Base-by-base conservation (phyloP, 106 monocot species). In the Amphibolis antarctica region DNA sequence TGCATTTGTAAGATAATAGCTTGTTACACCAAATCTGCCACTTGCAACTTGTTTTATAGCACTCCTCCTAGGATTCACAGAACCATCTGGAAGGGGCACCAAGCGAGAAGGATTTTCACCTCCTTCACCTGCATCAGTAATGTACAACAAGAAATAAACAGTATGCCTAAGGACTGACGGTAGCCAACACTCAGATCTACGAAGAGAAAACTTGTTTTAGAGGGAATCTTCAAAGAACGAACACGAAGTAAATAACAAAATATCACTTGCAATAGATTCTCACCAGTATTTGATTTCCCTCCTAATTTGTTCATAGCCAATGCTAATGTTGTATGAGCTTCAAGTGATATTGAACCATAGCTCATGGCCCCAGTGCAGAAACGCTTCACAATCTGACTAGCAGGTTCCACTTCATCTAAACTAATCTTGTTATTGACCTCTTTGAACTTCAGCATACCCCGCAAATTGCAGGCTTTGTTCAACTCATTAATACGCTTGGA, bases 21-120 rank as follows among this genome's bases (percentile, higher is more conserved):
- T 98, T 36, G 86, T 77, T 64, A 98, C 98, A 45, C 98, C 98
- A 80, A 98, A 98, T 71, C 98, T 78, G 65, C 98, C 98, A 78
- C 98, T 98, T 21, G 98, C 98, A 77, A 98, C 91, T 83, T 98
- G 98, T 49, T 98, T 91, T 62, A 98, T 98, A 15, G 98, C 84
- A 74, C 98, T 98, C 67, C 98, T 84, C 56, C 75, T 98, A 42
- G 87, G 91, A 67, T 98, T 98, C 80, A 72, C 83, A 23, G 82
- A 76, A 68, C 98, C 98, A 65, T 88, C 82, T 18, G 86, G 69
- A 58, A 98, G 85, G 58, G 91, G 77, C 66, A 81, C 85, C 88
- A 98, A 81, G 21, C 98, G 84, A 23, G 84, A 72, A 64, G 98
- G 98, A 59, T 91, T 84, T 70, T 98, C 98, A 29, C 98, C 98